phyloP scores from a whole-genome alignment of 83 land plant species.

The Thuja plicata region DNA sequence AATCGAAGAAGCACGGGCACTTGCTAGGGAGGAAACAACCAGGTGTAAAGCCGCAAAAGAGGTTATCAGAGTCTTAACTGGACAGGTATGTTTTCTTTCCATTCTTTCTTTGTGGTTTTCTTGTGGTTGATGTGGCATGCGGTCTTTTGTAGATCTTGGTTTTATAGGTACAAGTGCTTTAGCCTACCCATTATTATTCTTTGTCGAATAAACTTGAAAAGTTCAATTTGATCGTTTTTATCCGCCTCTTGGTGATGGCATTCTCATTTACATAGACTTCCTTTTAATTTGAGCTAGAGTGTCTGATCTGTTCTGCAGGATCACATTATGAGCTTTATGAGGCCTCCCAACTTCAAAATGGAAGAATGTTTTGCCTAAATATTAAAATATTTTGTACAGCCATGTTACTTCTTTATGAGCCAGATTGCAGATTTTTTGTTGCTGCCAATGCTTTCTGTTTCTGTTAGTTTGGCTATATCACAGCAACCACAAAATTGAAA shows the following conservation, averaged over 20 bases:
- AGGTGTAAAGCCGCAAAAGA: conserved; percentile 64
- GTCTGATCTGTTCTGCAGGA: neutral
- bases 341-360: neutral
- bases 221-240: neutral
- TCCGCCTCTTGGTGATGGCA: too few relatives aligned
- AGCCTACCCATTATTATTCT: neutral
- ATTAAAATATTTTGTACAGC: neutral
- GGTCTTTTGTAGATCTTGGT: neutral
- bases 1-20: conserved; percentile 42
- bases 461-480: neutral
- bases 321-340: neutral
- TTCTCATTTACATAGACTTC: neutral
- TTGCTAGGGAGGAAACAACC: conserved; percentile 47
- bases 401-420: neutral
- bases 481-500: neutral
- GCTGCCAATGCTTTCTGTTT: neutral
- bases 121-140: neutral
- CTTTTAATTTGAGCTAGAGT: neutral
- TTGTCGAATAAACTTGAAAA: neutral
- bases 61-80: conserved; percentile 39
- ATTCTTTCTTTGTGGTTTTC: neutral
- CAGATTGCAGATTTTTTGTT: neutral
- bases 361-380: neutral
- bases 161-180: neutral
- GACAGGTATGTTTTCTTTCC: conserved; percentile 29